Evolutionary conservation across 257 asterid species (phyloP), one percentile per base, ranked within the genome.

Genomic region (Fraxinus cuspidata): DNA sequence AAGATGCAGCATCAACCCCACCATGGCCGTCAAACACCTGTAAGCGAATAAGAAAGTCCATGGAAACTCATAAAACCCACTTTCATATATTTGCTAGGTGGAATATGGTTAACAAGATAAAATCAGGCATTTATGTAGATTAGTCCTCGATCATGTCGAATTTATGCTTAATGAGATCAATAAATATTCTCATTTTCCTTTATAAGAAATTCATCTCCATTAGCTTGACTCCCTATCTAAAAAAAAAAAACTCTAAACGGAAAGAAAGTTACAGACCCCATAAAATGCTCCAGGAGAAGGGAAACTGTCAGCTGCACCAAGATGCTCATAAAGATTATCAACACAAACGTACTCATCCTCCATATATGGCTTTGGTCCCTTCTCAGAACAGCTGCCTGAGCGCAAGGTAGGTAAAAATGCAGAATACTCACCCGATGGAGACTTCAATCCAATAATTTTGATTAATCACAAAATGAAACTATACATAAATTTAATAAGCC

Each of bases 1-100:
- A n/a, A n/a, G 91, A 80, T 31, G 97, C 98, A 60, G 97, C 98
- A 76, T 90, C 98, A 53, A 80, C 85, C 35, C 98, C 98, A 21
- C 93, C 94, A 70, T 94, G 97, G 56, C 97, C 97, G 77, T 92
- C 98, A 68, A 94, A 94, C 71, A 94, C 98, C 97, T 94, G 89
- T 67, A 84, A 77, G 66, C 38, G 47, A 76, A 80, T 76, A 21
- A 58, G 28, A 58, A 58, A 58, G 4, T 58, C 67, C 67, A 58
- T 58, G 29, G n/a, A 15, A 58, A 58, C 4, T n/a, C 29, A 8
- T 58, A 58, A 38, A 38, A 38, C 44, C 42, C 44, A 9, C 44
- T 38, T 38, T 38, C 49, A 40, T 40, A 10, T 11, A 51, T 51
- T 19, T 5, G 27, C 23, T 53, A 53, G 64, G 27, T 53, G 64